A percentile compares a stretch with the other conserved stretches of the same genome.
These are phyloP conservation scores for Pestalotiopsis fici DNA, from an alignment of 2,329 filamentous ascomycete species.

Conservation along the genomic window DNA sequence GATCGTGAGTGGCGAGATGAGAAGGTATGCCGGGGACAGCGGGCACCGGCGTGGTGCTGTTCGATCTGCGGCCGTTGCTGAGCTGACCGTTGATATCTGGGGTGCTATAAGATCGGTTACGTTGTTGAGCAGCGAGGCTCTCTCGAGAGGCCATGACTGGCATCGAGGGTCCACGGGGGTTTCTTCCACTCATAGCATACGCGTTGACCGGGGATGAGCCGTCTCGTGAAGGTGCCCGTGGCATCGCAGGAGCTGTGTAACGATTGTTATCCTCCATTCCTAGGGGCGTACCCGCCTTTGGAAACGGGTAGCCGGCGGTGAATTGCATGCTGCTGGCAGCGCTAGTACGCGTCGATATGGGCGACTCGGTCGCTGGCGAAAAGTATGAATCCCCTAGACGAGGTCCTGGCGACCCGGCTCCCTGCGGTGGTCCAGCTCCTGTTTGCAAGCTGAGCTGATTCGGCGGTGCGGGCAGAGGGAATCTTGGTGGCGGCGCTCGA, in stretches of 20 bases:
- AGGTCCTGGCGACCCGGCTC: constrained; percentile 60
- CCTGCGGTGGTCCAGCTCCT: constrained; percentile 33
- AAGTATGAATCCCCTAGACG: constrained; percentile 85
- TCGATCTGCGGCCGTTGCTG: constrained; percentile 56
- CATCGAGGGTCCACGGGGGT: constrained; percentile 76
- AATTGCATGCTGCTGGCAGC: constrained; percentile 73
- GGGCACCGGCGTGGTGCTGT: constrained; percentile 60
- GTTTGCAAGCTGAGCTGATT: constrained; percentile 70
- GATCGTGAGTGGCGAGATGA: constrained; percentile 53
- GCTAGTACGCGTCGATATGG: constrained; percentile 74
- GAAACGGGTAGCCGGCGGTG: constrained; percentile 63
- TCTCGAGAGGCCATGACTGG: constrained; percentile 66
- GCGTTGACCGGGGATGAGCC: constrained; percentile 65
- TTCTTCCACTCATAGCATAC: constrained; percentile 64
- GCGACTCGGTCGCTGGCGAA: constrained; percentile 81
- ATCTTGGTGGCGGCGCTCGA: constrained; percentile 68
- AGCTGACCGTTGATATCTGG: constrained; percentile 83
- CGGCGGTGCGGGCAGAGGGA: constrained; percentile 64
- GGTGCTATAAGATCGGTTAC: constrained; percentile 89
- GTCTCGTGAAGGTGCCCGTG: constrained; percentile 78
- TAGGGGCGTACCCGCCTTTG: constrained; percentile 71
- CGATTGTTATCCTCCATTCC: constrained; percentile 74
- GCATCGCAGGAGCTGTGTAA: constrained; percentile 86
- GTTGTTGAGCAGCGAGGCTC: constrained; percentile 63
- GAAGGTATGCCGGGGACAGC: constrained; percentile 76